Base-by-base conservation (phyloP, 176 grass and related monocot species). In the Avena insularis region DNA sequence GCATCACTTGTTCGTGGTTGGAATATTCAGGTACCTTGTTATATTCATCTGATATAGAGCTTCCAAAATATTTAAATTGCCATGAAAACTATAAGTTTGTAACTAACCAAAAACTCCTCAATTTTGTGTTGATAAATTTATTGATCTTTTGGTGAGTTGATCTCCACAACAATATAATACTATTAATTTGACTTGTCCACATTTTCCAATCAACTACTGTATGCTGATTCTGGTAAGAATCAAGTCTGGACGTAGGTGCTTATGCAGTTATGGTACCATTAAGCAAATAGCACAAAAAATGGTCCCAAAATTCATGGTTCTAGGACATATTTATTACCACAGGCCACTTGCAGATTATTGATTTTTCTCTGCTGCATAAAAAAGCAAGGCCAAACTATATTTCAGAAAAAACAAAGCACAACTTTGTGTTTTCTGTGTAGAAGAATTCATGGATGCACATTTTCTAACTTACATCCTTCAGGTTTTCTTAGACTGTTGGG, bases 11-110 rank as follows among this genome's bases (percentile, higher is more conserved):
- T 91, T 60, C 66, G 80, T 90, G 97, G 97, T 29, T 99, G 97
- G 97, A 96, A 99, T 88, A 90, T 99, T 88, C 97, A 99, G 97
- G 97, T 99, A 91, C 35, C 35, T 85, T 45, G 55, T 57, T 71
- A 61, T 84, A 21, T 9, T 61, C 14, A 78, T 71, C 36, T 19
- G 6, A 12, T 88, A 51, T 63, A n/a, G 76, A 75, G 40, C 47
- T 62, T 23, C 9, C 21, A 54, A 77, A 58, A 23, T 40, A 12
- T 88, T 82, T n/a, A 50, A 36, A 57, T 68, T 8, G 27, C 25
- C 8, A 61, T 75, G 58, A 55, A 45, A 71, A 51, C 23, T 58
- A 48, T 76, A 65, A 40, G 27, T 83, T 79, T 27, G 20, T 75
- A 64, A 57, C 19, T 43, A 62, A 23, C 49, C 29, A 5, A 57